phyloP scores from a whole-genome alignment of 805 yeast genomes.

The Debaryomyces tyrocola region DNA sequence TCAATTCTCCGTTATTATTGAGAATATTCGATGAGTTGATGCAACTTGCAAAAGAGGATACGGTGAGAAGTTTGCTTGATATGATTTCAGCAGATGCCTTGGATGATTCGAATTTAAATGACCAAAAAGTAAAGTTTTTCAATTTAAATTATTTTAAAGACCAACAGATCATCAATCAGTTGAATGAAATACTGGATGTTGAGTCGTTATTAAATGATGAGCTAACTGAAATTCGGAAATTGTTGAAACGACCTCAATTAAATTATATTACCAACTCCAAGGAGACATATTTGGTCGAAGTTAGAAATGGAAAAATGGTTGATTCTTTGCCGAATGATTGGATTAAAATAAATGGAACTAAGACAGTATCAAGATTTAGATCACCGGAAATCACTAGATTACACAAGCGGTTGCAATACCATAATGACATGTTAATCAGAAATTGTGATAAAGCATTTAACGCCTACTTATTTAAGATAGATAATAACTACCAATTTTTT shows the following conservation, averaged over 20 bases:
- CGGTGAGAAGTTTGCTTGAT: conserved; percentile 34
- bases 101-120: conserved; percentile 42
- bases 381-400: conserved; percentile 57
- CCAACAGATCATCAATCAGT: conserved; percentile 37
- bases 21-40: conserved; percentile 39
- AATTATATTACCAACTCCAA: conserved; percentile 56
- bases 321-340: conserved; percentile 69
- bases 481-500: conserved; percentile 32
- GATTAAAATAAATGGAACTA: conserved; percentile 72
- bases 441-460: conserved; percentile 50
- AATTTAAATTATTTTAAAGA: conserved; percentile 33
- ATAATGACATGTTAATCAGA: conserved; percentile 51
- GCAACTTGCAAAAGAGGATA: conserved; percentile 24
- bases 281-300: conserved; percentile 75
- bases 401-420: conserved; percentile 56
- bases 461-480: conserved; percentile 36
- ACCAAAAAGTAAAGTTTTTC: conserved; percentile 47
- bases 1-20: conserved; percentile 34
- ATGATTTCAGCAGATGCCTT: conserved; percentile 56
- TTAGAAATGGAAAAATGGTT: conserved; percentile 55
- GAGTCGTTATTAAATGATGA: conserved; percentile 53
- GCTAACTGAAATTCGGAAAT: conserved; percentile 42
- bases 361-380: conserved; percentile 68
- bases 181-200: conserved; percentile 39
- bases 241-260: conserved; percentile 57